Evolutionary conservation across 2,329 filamentous ascomycete genomes (phyloP), one percentile per base, ranked within the genome.

Genomic region (Penicillium sp.): DNA sequence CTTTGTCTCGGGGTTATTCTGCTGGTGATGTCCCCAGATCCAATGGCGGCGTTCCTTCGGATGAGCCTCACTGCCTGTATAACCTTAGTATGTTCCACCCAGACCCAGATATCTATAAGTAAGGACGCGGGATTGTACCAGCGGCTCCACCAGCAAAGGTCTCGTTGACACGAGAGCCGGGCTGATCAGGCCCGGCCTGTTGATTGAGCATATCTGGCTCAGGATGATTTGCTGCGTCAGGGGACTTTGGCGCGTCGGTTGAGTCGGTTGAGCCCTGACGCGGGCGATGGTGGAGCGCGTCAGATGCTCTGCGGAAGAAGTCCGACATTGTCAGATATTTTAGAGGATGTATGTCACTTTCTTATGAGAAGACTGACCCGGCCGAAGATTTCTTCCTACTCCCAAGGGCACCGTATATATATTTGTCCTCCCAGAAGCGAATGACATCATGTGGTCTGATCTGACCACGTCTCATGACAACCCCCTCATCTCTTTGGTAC

Each of bases 231-330:
- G 49, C 57, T 43, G 58, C 51, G 39, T 58, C 22, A 7, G 52
- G 44, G 27, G 33, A n/a, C 10, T 52, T 52, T 11, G 52, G 50
- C 22, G 58, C 55, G 24, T 31, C 50, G 7, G 40, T 52, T 31
- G 55, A 58, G 43, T 33, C 58, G 5, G 60, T 36, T 37, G 60
- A 62, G 52, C 6, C 53, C 56, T 61, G 55, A 58, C 58, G 58
- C 50, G 51, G 18, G 31, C 60, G 60, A 46, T 58, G 55, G 13
- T 60, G 54, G 41, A 62, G 39, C 16, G 60, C 60, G 33, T 62
- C 60, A n/a, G 60, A 62, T 43, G 60, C 60, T 58, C 60, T 55
- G 52, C 60, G 60, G 51, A 62, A 22, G 35, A 62, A 54, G 39
- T 62, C 55, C 14, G 60, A 60, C 60, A 62, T 62, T 4, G 22